These are phyloP conservation scores for Earliella scabrosa DNA, from an alignment of 1,284 basidiomycete species.

Conservation along the genomic window DNA sequence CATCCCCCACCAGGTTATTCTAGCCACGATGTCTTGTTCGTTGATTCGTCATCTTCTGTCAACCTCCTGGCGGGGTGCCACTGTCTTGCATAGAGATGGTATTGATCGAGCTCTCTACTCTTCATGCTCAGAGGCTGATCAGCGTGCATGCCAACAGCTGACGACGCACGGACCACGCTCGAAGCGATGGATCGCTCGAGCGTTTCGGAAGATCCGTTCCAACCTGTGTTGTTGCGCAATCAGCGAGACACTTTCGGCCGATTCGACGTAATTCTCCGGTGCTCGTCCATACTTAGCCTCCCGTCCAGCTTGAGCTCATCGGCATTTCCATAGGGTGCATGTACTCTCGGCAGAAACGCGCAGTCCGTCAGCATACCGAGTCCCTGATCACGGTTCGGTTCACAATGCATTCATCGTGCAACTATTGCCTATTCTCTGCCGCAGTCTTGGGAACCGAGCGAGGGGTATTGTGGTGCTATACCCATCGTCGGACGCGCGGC, in stretches of 20 bases:
- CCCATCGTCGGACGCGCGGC: constrained; percentile 48
- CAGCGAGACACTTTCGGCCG: constrained; percentile 60
- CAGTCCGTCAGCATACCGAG: constrained; percentile 46
- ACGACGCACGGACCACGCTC: constrained; percentile 79
- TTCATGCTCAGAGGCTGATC: background rate
- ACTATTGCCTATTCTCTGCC: constrained; percentile 59
- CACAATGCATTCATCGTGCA: constrained; percentile 59
- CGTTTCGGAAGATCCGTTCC: constrained; percentile 68
- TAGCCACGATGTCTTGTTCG: constrained; percentile 62
- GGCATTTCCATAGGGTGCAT: constrained; percentile 57
- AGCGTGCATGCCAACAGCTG: constrained; percentile 51
- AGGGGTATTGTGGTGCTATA: constrained; percentile 64
- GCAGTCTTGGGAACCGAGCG: constrained; percentile 73
- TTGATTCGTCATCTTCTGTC: constrained; percentile 80
- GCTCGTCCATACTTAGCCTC: constrained; percentile 31
- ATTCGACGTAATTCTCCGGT: constrained; percentile 73
- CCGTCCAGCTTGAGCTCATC: background rate
- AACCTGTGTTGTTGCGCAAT: constrained; percentile 76
- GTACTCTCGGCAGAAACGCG: constrained; percentile 54
- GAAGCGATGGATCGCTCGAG: constrained; percentile 56
- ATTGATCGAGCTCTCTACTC: constrained; percentile 9
- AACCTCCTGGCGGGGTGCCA: constrained; percentile 85
- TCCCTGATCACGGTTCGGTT: constrained; percentile 65
- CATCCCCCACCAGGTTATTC: constrained; percentile 54
- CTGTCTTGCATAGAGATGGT: constrained; percentile 73